Evolutionary conservation across 2,329 filamentous ascomycete genomes (phyloP), one percentile per base, ranked within the genome.

Genomic region (Gyromitra esculenta): DNA sequence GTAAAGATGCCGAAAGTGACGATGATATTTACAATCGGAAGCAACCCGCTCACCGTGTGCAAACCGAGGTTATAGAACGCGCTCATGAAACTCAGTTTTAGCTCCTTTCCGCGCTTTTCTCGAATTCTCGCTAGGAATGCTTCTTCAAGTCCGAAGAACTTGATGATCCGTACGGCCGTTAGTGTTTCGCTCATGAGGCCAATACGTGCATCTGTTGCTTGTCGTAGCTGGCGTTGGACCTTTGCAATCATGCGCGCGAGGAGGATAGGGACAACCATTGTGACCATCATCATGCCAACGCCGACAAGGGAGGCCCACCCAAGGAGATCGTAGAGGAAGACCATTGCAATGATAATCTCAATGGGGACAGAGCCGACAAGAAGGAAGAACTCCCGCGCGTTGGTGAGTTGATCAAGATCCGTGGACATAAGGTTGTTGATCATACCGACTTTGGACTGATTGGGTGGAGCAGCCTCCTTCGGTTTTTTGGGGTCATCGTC

Each of bases 371-470:
- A 76, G 31, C 78, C 78, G 11, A 77, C 69, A 25, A 79, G 73
- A 21, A 79, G 37, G 62, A 79, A 79, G 25, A 79, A 79, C n/a
- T 79, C 78, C 18, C 78, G 73, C n/a, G 78, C 78, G 35, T 76
- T 69, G 21, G 77, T 76, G 52, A 79, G 60, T 31, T 78, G 74
- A 9, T 76, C 64, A 21, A 79, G 56, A 41, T 79, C 78, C 5
- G 78, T 77, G 21, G 72, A 76, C 77, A 79, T 78, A 11, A 79
- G 69, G 50, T 79, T 79, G 66, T 79, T 79, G 45, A 79, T 79
- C 76, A 76, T 78, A 37, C 78, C 78, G 15, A 79, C 78, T 57
- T 75, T 75, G n/a, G 72, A 75, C 31, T 75, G 72, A 11, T 48
- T 64, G 6, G 65, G 66, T 18, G 39, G 9, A 15, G 60, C 9